phyloP scores from a whole-genome alignment of 805 yeast species.

The Suhomyces sp. region DNA sequence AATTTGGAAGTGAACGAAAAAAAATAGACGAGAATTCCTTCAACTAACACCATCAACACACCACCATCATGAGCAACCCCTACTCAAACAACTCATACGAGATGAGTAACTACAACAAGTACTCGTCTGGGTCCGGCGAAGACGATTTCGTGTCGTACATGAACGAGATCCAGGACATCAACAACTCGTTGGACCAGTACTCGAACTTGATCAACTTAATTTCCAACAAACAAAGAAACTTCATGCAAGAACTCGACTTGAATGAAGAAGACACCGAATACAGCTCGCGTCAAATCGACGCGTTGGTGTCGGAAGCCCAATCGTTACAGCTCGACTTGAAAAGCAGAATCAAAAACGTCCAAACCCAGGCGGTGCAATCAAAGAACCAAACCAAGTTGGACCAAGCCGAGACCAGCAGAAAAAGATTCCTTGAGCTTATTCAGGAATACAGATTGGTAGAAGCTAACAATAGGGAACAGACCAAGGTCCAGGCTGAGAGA shows the following conservation, averaged over 20 bases:
- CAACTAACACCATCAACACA: background rate
- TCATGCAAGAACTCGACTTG: constrained; percentile 40
- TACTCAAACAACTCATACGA: constrained; percentile 28
- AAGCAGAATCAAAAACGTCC: constrained; percentile 71
- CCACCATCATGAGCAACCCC: constrained; percentile 33
- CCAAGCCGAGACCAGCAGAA: constrained; percentile 87
- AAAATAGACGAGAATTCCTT: background rate
- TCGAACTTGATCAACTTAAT: constrained; percentile 36
- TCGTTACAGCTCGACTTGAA: constrained; percentile 75
- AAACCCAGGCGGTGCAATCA: constrained; percentile 56
- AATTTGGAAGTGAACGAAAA: background rate
- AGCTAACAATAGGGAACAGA: constrained; percentile 79
- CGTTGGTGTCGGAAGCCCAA: constrained; percentile 72
- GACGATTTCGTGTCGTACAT: constrained; percentile 44
- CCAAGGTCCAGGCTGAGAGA: constrained; percentile 84
- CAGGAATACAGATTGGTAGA: constrained; percentile 86
- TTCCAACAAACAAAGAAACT: constrained; percentile 39
- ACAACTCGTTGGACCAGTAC: constrained; percentile 41
- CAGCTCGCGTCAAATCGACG: constrained; percentile 72
- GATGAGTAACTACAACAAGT: constrained; percentile 23
- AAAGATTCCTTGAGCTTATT: constrained; percentile 78
- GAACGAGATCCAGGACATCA: constrained; percentile 45
- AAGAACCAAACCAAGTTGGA: constrained; percentile 75
- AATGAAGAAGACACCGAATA: constrained; percentile 51
- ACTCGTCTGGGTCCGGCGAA: constrained; percentile 25